Conservation (phyloP, 2,329 filamentous ascomycete species). For the Didymella exigua region DNA sequence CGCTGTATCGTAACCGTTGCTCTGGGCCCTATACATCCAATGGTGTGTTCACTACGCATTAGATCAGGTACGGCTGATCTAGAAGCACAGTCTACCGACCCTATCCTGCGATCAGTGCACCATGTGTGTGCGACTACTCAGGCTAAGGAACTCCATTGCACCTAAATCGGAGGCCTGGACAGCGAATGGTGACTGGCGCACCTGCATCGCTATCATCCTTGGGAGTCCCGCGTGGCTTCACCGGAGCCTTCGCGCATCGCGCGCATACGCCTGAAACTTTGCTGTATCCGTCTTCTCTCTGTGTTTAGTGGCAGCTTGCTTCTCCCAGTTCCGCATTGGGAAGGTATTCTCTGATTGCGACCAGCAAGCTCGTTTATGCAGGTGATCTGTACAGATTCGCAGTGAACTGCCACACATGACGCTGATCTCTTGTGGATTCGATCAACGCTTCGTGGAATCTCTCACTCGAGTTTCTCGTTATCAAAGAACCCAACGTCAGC, state of each 20-base stretch:
- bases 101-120: background rate
- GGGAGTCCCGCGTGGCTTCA: background rate
- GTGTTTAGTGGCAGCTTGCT: background rate
- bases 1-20: background rate
- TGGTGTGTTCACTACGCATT: background rate
- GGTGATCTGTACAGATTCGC: background rate
- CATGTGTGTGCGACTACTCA: background rate
- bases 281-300: background rate
- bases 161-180: background rate
- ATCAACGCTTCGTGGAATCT: background rate
- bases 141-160: background rate
- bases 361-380: background rate
- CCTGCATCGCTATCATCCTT: background rate
- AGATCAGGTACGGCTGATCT: conserved; percentile 1
- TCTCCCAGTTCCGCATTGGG: background rate
- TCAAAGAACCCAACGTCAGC: background rate
- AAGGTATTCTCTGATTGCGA: background rate
- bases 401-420: background rate
- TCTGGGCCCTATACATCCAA: background rate
- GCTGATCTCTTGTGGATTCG: background rate
- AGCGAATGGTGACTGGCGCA: background rate
- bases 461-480: background rate
- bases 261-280: conserved; percentile 4
- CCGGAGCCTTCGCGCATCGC: background rate
- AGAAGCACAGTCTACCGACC: conserved; percentile 1